Evolutionary conservation across 2,329 filamentous ascomycete genomes (phyloP), one percentile per base, ranked within the genome.

Genomic region (Nothopassalora personata): DNA sequence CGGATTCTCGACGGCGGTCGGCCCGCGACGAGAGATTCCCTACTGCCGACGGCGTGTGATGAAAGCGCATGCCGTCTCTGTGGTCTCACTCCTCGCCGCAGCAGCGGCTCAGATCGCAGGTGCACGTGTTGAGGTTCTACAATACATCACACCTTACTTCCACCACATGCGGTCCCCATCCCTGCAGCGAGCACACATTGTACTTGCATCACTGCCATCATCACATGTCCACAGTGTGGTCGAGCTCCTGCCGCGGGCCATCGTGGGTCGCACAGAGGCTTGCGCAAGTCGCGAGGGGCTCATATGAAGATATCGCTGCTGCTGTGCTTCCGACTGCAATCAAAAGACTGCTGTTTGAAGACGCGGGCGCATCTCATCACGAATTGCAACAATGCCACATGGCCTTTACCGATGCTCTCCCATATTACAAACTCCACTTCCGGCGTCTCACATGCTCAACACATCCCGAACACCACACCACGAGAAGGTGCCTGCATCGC

Each of bases 331-430:
- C 34, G 34, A 49, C 23, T 51, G 55, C 34, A 57, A 45, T 57
- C 55, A 53, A 52, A 46, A 34, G 19, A 57, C n/a, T 53, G 33
- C 48, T 51, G 48, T 57, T 57, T 57, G 55, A 43, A 53, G 55
- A 51, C 47, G 45, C 46, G 27, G 23, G 47, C 18, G 39, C 39
- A 43, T 43, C 15, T 43, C 15, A 43, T 8, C 39, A 7, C 39
- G 39, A 43, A 43, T 43, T 43, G 7, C 39, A 43, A 43, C 39
- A n/a, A 43, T 15, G 18, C 39, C 39, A 18, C 4, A 43, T 57
- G 55, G 36, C n/a, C 27, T 19, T 47, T 10, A 3, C 55, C 55
- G 33, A 52, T 49, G 49, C 36, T 51, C 47, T 39, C 10, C 47
- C 34, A 48, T 1, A 53, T 47, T 15, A 46, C 30, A 23, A 8